Evolutionary conservation across 2,329 filamentous ascomycete species (phyloP).

Genomic region (Cryphonectria nitschkei): DNA sequence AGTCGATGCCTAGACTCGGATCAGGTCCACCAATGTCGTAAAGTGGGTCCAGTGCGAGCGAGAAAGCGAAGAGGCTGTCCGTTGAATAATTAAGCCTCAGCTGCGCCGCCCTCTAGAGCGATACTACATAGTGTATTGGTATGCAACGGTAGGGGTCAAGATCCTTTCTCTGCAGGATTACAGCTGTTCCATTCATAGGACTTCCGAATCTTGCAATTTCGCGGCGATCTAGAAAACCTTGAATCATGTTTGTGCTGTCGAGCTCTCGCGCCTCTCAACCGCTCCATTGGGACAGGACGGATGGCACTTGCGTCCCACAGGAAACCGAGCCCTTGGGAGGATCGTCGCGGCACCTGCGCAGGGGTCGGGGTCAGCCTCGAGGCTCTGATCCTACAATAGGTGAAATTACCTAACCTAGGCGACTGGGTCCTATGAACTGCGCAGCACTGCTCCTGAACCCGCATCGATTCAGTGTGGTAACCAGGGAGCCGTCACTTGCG

Average conservation of each 20-base stretch:
- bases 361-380: not conserved
- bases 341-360: not conserved
- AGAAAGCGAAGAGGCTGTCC: not conserved
- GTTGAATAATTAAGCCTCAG: not conserved
- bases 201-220: not conserved
- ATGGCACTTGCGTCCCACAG: not conserved
- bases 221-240: not conserved
- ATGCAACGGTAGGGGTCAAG: not conserved
- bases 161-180: not conserved
- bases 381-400: not conserved
- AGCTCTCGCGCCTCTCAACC: not conserved
- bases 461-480: not conserved
- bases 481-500: not conserved
- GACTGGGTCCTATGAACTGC: not conserved
- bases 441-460: not conserved
- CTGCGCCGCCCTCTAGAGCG: not conserved
- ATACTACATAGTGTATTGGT: not conserved
- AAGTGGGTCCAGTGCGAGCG: constrained; percentile 5
- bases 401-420: not conserved
- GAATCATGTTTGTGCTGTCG: not conserved
- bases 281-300: not conserved
- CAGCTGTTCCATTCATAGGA: not conserved
- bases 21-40: not conserved
- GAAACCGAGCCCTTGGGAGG: not conserved
- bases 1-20: not conserved